Percentiles rank a stretch among this genome's conserved stretches.
Evolutionary conservation across 345 rosid genomes (phyloP).

Genomic region (Excoecaria cochinchinensis): DNA sequence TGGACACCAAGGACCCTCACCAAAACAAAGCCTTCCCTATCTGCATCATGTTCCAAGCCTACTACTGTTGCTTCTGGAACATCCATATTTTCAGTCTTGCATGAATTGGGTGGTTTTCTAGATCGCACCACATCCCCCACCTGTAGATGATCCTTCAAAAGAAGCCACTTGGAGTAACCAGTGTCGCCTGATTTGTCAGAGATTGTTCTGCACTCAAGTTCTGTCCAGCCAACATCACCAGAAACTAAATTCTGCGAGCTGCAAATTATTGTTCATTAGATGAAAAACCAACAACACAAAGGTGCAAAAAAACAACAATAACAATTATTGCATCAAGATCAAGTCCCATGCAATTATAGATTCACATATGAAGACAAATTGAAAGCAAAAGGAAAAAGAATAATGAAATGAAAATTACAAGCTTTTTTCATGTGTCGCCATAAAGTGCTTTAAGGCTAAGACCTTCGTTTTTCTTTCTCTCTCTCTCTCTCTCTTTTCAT

Average conservation of each 20-base stretch:
- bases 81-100: slow-evolving; percentile 67
- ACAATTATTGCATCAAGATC: not conserved
- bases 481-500: not conserved
- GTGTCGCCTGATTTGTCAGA: slow-evolving; percentile 36
- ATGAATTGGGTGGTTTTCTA: slow-evolving; percentile 63
- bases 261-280: slow-evolving; percentile 30
- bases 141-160: slow-evolving; percentile 67
- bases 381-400: not conserved
- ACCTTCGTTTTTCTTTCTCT: no score
- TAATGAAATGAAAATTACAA: not conserved
- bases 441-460: no score
- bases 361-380: not conserved
- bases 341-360: not conserved
- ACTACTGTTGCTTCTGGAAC: slow-evolving; percentile 84
- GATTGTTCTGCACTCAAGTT: slow-evolving; percentile 35
- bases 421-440: no score
- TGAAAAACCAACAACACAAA: not conserved
- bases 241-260: slow-evolving; percentile 56
- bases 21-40: slow-evolving; percentile 63
- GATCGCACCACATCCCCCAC: slow-evolving; percentile 85
- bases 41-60: slow-evolving; percentile 55
- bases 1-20: slow-evolving; percentile 85
- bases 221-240: slow-evolving; percentile 56
- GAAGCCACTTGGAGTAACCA: slow-evolving; percentile 78
- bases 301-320: not conserved